Base-by-base conservation (phyloP, 2,329 filamentous ascomycete species). In the Cryphonectria radicalis region DNA sequence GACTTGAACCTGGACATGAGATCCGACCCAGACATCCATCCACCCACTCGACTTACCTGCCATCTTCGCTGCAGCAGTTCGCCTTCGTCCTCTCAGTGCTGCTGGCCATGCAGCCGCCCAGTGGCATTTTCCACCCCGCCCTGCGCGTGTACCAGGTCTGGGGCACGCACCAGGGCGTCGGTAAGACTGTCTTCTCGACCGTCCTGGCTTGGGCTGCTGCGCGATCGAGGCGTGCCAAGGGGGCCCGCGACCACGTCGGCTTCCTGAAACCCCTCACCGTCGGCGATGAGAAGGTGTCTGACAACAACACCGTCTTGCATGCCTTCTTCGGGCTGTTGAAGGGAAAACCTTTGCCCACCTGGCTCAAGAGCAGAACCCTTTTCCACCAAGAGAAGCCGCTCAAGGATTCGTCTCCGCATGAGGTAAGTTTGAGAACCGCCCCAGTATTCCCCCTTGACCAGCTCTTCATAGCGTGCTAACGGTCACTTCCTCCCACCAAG, bases 181-280 rank as follows among this genome's bases (percentile, higher is more conserved):
- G 93, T 74, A 97, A 97, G 84, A 97, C 93, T 0, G 88, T 97
- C 43, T 87, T 94, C 71, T 91, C 92, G 1, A 94, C 92, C 0
- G 81, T 94, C 17, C 83, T 97, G 4, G 92, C 89, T 79, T 90
- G 88, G 73, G 87, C 91, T 11, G 86, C 90, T 4, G 82, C 81
- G 53, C 83, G 32, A 25, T 50, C 59, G 7, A 70, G 59, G 66
- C 68, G 68, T 17, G 63, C 53, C 55, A 68, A 46, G 19, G 65
- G 81, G 35, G 80, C 81, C 57, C 83, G 84, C 74, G 79, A 80
- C 10, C 76, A 81, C 28, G 85, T 90, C 0, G 84, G 87, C 14
- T 97, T 93, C 79, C 78, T 97, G 69, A 97, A 97, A 79, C 93
- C 93, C 0, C 90, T 97, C 1, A 95, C 93, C 1, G 96, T 93